Base-by-base conservation (phyloP, 23 red algal species). In the Pyropia yezoensis region DNA sequence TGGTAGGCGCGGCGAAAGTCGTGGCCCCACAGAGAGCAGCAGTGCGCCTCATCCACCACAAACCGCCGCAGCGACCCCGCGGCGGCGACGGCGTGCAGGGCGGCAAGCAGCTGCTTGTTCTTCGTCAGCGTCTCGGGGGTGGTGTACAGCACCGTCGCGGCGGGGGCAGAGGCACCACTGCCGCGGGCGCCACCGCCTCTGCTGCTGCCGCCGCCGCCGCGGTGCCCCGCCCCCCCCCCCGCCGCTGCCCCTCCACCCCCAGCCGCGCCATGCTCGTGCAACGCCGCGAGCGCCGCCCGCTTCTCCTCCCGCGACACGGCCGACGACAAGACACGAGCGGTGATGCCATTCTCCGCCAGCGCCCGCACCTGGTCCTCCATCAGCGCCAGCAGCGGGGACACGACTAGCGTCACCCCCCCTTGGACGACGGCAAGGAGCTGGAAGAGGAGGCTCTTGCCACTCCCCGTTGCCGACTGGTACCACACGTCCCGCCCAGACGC, bases 11-110 rank as follows among this genome's bases (percentile, higher is more conserved):
- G 77, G 14, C 90, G 82, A 65, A 95, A 95, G 53, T 95, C 90
- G 70, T 95, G 90, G 18, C 90, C 90, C 90, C 90, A 95, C 49
- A 82, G 61, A 18, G 74, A 82, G 24, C 88, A 78, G 60, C 90
- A 95, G 76, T 95, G 90, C 13, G 90, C 82, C 34, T 95, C 90
- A 56, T 95, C 90, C 9, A 95, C 76, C 4, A 80, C 90, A 19
- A 95, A 73, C 7, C 83, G 57, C 17, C 70, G 70, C n/a, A 95
- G 29, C 55, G 50, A 78, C 19, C 59, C 60, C 18, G 67, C 49
- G 3, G 27, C 22, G 54, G 74, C 54, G 56, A 95, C 65, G n/a
- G 28, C 49, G 51, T 62, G 55, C 22, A 95, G 33, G 34, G 74
- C 65, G 2, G 55, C 33, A 45, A 67, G 51, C 53, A 95, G 85